phyloP scores from a whole-genome alignment of 805 yeast genomes.

The Wickerhamiella hasegawae region DNA sequence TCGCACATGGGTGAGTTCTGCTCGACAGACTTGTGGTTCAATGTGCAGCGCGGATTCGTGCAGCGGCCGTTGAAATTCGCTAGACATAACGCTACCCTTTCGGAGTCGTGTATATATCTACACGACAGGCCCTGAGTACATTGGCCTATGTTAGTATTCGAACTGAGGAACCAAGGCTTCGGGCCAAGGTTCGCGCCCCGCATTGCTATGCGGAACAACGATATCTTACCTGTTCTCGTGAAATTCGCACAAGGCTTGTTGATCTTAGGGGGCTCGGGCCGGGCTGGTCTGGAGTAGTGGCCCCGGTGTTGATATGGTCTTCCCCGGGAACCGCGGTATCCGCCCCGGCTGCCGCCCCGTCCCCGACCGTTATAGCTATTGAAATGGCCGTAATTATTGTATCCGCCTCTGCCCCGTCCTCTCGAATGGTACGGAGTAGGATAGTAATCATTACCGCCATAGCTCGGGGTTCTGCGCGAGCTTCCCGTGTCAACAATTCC shows the following conservation, averaged over 20 bases:
- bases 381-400: no score
- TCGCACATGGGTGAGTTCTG: constrained; percentile 46
- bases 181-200: not conserved
- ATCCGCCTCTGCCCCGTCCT: no score
- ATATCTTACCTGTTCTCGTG: constrained; percentile 16
- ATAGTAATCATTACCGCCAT: no score
- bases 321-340: no score
- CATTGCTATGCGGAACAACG: not conserved
- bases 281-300: not conserved
- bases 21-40: constrained; percentile 42
- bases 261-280: constrained; percentile 1
- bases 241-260: constrained; percentile 18
- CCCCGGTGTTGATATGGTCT: no score
- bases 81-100: constrained; percentile 40
- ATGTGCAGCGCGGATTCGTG: constrained; percentile 29
- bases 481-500: not conserved
- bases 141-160: constrained; percentile 25
- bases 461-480: no score
- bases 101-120: constrained; percentile 34
- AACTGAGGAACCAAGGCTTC: no score
- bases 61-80: constrained; percentile 34
- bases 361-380: no score
- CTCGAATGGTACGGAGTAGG: no score
- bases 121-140: constrained; percentile 41
- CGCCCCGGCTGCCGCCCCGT: no score